phyloP scores from a whole-genome alignment of 306 rosid genomes.

The Rosa rugosa region DNA sequence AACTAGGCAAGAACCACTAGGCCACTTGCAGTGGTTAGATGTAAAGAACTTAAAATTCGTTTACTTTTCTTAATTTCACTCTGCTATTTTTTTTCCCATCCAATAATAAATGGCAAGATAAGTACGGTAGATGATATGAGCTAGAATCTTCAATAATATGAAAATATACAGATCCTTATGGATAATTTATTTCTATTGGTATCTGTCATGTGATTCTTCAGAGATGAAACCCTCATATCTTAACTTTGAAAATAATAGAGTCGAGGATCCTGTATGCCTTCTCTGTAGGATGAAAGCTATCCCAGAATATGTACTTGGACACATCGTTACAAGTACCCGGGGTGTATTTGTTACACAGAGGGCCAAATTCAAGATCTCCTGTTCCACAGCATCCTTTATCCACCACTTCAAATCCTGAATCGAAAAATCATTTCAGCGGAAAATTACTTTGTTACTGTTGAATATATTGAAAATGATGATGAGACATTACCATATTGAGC shows the following conservation, averaged over 20 bases:
- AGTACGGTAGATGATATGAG: background rate
- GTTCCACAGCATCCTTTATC: conserved; percentile 76
- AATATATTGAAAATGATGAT: background rate
- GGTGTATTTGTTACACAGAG: conserved; percentile 41
- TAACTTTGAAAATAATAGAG: background rate
- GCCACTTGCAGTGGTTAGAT: no score
- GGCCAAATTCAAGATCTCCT: conserved; percentile 51
- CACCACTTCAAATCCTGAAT: conserved; percentile 57
- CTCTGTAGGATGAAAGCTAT: conserved; percentile 62
- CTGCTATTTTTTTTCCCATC: background rate
- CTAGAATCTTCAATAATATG: no score
- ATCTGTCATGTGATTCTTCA: background rate
- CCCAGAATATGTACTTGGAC: conserved; percentile 60
- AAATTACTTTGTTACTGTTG: background rate
- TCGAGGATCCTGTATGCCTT: conserved; percentile 33
- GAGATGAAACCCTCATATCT: background rate
- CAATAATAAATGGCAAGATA: background rate
- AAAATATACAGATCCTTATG: no score
- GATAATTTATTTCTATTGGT: background rate
- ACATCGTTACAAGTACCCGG: conserved; percentile 33
- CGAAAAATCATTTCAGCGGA: background rate
- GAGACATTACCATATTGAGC: conserved; percentile 44
- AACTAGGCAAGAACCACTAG: no score
- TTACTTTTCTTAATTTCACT: no score
- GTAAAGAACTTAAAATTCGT: no score